A percentile compares a stretch with the other conserved stretches of the same genome.
phyloP scores from a whole-genome alignment of 225 moss, liverwort and hornwort genomes.

The Physcomitrium patens region DNA sequence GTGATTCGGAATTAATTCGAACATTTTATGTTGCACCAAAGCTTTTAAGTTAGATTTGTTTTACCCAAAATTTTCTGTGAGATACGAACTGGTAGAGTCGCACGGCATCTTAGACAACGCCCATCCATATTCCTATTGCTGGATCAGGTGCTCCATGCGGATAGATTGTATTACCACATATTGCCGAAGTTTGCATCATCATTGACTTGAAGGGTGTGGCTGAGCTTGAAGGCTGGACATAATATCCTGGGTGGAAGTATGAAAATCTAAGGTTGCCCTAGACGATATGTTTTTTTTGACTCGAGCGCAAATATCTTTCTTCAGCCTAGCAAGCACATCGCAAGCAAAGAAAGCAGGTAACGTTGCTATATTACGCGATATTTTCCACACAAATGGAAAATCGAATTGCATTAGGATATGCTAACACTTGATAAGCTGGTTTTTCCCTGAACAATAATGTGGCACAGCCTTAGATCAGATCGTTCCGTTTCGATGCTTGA shows the following conservation, averaged over 20 bases:
- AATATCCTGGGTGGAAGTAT: neutral
- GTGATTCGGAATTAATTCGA: no score
- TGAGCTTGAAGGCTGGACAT: neutral
- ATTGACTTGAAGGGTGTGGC: neutral
- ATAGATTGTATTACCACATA: no score
- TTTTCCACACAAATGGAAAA: neutral
- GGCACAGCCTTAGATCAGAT: neutral
- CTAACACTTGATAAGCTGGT: neutral
- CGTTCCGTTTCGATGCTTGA: conserved; percentile 1
- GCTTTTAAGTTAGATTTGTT: no score
- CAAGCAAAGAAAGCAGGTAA: no score
- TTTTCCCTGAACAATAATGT: neutral
- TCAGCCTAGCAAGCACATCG: neutral
- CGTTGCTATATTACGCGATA: neutral
- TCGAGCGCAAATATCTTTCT: neutral
- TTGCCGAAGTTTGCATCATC: no score
- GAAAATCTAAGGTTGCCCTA: neutral
- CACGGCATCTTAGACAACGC: no score
- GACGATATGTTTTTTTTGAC: neutral
- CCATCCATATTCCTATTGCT: no score
- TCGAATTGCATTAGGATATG: neutral
- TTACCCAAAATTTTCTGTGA: no score
- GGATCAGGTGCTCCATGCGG: no score
- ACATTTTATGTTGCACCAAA: no score
- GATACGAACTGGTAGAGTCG: no score